Evolutionary conservation across 2,329 filamentous ascomycete species (phyloP), one percentile per base, ranked within the genome.

Genomic region (Sporothrix schenckii): DNA sequence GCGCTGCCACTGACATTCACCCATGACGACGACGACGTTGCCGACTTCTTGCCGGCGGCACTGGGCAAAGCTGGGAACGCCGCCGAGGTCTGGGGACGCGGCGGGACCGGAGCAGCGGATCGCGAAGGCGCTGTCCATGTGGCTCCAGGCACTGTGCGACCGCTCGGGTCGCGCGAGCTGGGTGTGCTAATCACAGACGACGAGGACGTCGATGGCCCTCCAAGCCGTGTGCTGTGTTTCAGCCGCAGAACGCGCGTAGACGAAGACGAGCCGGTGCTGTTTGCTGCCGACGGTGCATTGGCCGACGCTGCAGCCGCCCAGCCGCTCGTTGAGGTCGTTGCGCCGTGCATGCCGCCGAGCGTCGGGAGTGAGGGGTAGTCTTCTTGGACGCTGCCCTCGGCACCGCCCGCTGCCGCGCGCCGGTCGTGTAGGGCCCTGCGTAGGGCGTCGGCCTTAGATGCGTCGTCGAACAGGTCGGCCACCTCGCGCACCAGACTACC

Each of bases 381-480:
- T 80, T 97, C 94, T 74, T 97, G 96, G 80, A 97, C 95, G 9
- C 58, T 47, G 50, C 93, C 61, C 27, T 66, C 47, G 27, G 61
- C 61, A 16, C 44, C 61, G 14, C 61, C 27, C 0, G 61, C 47
- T 1, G 61, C 61, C 4, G 61, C 93, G 61, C 92, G 92, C 92
- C 94, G 97, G 80, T 97, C 92, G 75, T 93, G 92, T 93, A 94
- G 97, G 1, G 94, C 92, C 76, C 91, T 91, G 34, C 93, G 87
- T 3, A 99, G 82, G 0, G 83, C 85, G 68, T 91, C 89, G 1
- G 88, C 88, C 78, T 97, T 97, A 21, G 80, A 78, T 66, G 90
- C 86, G 75, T 96, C 91, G 75, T 99, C 94, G 75, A 95, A 98
- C 13, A 99, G 88, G 68, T 98, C 94, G 5, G 94, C 92, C 3